Percentiles rank a stretch among this genome's conserved stretches.
phyloP scores from a whole-genome alignment of 176 grass and related monocot genomes.

The Zizania latifolia region DNA sequence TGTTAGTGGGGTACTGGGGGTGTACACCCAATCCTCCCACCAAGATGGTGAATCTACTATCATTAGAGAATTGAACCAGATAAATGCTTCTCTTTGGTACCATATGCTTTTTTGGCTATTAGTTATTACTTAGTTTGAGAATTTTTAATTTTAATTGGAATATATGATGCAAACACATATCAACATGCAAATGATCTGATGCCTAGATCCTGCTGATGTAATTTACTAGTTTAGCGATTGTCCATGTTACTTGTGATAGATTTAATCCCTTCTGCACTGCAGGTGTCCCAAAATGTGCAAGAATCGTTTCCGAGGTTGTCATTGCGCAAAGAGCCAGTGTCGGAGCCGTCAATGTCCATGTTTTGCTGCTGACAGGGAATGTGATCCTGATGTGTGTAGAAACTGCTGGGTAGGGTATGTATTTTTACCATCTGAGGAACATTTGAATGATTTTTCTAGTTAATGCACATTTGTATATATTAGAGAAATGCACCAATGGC shows the following conservation, averaged over 20 bases:
- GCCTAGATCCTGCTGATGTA: not conserved
- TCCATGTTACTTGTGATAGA: not conserved
- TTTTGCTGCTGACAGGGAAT: slow-evolving; percentile 97
- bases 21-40: not conserved
- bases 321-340: slow-evolving; percentile 97
- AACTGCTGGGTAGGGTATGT: slow-evolving; percentile 98
- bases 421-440: slow-evolving; percentile 8
- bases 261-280: slow-evolving; percentile 33
- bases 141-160: not conserved
- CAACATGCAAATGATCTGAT: not conserved
- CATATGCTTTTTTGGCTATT: slow-evolving; percentile 14
- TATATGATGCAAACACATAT: not conserved
- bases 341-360: slow-evolving; percentile 97
- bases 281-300: slow-evolving; percentile 97
- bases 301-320: slow-evolving; percentile 93
- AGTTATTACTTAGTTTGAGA: slow-evolving; percentile 8
- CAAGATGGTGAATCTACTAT: not conserved
- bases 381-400: slow-evolving; percentile 96
- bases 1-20: not conserved
- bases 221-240: slow-evolving; percentile 5
- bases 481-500: not conserved
- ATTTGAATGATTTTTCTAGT: not conserved
- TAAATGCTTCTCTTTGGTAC: not conserved
- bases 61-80: not conserved
- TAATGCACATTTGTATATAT: slow-evolving; percentile 12